Base-by-base conservation (phyloP, 1,139 yeast species). In the Blastobotrys serpentis region DNA sequence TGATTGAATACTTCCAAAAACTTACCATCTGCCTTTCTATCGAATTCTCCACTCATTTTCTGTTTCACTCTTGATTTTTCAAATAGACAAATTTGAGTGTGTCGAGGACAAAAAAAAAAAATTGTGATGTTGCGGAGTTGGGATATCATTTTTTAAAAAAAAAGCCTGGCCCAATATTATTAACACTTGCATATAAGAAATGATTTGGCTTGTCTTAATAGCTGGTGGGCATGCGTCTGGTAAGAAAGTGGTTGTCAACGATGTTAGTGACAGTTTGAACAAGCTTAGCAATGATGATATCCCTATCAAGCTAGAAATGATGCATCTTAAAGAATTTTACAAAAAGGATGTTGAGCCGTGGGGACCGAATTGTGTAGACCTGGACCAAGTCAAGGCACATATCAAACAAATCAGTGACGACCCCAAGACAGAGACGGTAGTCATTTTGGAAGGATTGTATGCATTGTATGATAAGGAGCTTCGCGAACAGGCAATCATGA, bases 201-300 rank as follows among this genome's bases (percentile, higher is more conserved):
- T 29, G 21, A 34, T 38, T 29, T 69, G 76, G 40, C 58, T 81
- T 4, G 74, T 84, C 1, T 72, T 84, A 16, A 73, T 85, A 34
- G 92, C 84, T 1, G 92, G 94, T 6, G 92, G 92, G 2, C 88
- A 82, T 63, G 82, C 83, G 25, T 75, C 88, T 10, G 92, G 90
- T 0, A 82, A 82, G 55, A 61, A 59, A 39, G 58, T 64, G 2
- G 66, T 66, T 6, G 55, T 67, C 19, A 42, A 45, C 8, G 64
- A 62, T 22, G 51, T 66, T n/a, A 51, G 51, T 19, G 42, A 40
- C n/a, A 32, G 42, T 18, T 44, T 65, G 21, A 7, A 44, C 10
- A 43, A 40, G 22, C 36, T 55, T 21, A 41, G 52, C 37, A 43
- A 48, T 13, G 51, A 49, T 5, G 50, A 44, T 25, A 21, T 50